Base-by-base conservation (phyloP, 2,329 filamentous ascomycete genomes). In the Penicillium sp. region DNA sequence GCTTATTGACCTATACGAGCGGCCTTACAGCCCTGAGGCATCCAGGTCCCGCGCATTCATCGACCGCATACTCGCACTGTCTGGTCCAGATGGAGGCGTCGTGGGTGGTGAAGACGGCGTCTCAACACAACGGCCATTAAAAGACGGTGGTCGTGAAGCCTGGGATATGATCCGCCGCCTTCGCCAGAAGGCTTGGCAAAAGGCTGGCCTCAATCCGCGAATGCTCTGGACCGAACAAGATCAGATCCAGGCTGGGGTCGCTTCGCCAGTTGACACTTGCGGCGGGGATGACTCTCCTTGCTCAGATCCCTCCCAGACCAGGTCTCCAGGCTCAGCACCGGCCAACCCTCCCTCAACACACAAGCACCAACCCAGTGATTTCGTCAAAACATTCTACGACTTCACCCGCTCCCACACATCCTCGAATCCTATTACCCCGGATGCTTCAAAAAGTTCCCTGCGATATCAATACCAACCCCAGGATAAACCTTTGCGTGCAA, bases 81-180 rank as follows among this genome's bases (percentile, higher is more conserved):
- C 75, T 9, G 74, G 74, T 0, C 76, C 76, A 0, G 76, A 78
- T 47, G 73, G 74, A 16, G 77, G 77, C 1, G 76, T 79, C 5
- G 76, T 79, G 2, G 76, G 76, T 26, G 75, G 75, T 4, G 73
- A 78, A 61, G 74, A 79, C 55, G 76, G 76, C 16, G 67, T 76
- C 31, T 74, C 75, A 6, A 74, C 73, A 1, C 74, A 76, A 49
- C 66, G 76, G 20, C 77, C 77, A 2, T 56, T 80, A 2, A 75
- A 76, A 52, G 77, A 79, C 49, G 77, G 77, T 16, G 78, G 77
- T n/a, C 72, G 74, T 43, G 76, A 79, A 66, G 77, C 77, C 11
- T 79, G 77, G 77, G 73, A 76, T 46, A 78, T 79, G 77, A 74
- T 80, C 54, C 74, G 76, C 32, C 69, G 76, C 16, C 69, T 80